A percentile compares a stretch with the other conserved stretches of the same genome.
Conservation (phyloP, 2,329 filamentous ascomycete species). For the Incumbomyces delicatus region DNA sequence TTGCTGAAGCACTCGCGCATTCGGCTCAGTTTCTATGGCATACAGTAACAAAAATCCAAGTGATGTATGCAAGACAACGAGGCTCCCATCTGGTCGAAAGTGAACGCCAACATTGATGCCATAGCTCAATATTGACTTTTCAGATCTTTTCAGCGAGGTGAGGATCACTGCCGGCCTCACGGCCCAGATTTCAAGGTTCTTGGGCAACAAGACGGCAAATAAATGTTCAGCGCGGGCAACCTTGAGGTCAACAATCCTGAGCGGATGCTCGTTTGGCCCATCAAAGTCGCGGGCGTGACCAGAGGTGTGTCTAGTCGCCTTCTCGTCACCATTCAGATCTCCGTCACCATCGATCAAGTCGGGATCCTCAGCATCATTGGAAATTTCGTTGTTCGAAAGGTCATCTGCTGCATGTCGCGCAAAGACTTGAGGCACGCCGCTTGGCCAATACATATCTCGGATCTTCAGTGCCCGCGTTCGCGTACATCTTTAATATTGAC, state of each 20-base stretch:
- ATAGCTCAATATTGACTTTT: constrained; percentile 68
- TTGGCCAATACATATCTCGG: constrained; percentile 39
- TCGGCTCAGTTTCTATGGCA: constrained; percentile 73
- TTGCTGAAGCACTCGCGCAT: constrained; percentile 74
- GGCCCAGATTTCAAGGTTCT: constrained; percentile 91
- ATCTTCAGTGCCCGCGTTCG: constrained; percentile 5
- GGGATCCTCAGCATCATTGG: constrained; percentile 52
- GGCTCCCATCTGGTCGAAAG: constrained; percentile 81
- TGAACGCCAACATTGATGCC: constrained; percentile 76
- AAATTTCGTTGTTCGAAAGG: constrained; percentile 26
- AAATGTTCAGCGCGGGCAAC: constrained; percentile 70
- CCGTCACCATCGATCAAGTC: neutral
- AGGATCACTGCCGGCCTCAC: constrained; percentile 88
- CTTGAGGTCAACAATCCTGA: constrained; percentile 57
- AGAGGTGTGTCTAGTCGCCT: constrained; percentile 12
- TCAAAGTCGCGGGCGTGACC: constrained; percentile 7
- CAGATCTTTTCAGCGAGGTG: constrained; percentile 73
- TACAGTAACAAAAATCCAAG: constrained; percentile 89
- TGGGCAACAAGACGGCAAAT: constrained; percentile 78
- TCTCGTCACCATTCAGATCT: constrained; percentile 19
- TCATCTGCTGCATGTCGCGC: constrained; percentile 37
- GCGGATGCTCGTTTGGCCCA: constrained; percentile 17
- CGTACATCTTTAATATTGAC: constrained; percentile 13
- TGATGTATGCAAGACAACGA: constrained; percentile 80
- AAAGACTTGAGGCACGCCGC: constrained; percentile 40